Evolutionary conservation across 2,329 filamentous ascomycete species (phyloP).

Genomic region (Fusarium sp.): DNA sequence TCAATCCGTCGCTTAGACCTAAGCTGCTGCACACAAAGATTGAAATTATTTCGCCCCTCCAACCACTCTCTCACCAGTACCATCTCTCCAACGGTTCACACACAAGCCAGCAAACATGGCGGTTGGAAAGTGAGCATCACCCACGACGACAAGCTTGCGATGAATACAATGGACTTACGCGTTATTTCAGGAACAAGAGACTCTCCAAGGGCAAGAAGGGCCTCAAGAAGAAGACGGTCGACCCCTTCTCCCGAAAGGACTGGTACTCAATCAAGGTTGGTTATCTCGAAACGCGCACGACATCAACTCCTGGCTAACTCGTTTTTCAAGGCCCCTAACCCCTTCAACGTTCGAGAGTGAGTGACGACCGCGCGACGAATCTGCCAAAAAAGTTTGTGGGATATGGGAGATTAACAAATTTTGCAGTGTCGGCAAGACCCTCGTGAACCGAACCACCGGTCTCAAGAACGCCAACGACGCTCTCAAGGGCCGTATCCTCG

Average conservation of each 20-base stretch:
- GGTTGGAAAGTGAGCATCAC: conserved; percentile 66
- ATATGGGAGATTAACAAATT: conserved; percentile 33
- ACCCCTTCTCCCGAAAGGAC: conserved; percentile 98
- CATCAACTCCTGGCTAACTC: conserved; percentile 30
- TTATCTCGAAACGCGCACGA: conserved; percentile 5
- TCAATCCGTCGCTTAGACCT: conserved; percentile 54
- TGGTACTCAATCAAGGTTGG: conserved; percentile 96
- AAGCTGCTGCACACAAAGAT: conserved; percentile 54
- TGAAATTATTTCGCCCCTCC: conserved; percentile 55
- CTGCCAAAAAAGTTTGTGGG: conserved; percentile 20
- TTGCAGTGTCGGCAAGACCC: conserved; percentile 96
- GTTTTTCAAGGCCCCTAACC: conserved; percentile 79
- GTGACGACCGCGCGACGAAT: conserved; percentile 52
- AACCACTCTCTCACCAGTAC: conserved; percentile 54
- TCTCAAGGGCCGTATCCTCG: conserved; percentile 98
- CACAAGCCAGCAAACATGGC: conserved; percentile 66
- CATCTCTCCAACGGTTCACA: conserved; percentile 56
- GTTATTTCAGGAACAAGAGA: conserved; percentile 88
- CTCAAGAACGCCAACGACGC: conserved; percentile 99
- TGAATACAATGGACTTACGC: conserved; percentile 37
- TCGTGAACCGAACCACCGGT: conserved; percentile 99
- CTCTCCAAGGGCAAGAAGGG: conserved; percentile 99
- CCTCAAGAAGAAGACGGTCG: conserved; percentile 98
- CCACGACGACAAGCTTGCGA: conserved; percentile 11
- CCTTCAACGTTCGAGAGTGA: conserved; percentile 97